Evolutionary conservation across 2,329 filamentous ascomycete species (phyloP).

Genomic region (Penicillium sp.): DNA sequence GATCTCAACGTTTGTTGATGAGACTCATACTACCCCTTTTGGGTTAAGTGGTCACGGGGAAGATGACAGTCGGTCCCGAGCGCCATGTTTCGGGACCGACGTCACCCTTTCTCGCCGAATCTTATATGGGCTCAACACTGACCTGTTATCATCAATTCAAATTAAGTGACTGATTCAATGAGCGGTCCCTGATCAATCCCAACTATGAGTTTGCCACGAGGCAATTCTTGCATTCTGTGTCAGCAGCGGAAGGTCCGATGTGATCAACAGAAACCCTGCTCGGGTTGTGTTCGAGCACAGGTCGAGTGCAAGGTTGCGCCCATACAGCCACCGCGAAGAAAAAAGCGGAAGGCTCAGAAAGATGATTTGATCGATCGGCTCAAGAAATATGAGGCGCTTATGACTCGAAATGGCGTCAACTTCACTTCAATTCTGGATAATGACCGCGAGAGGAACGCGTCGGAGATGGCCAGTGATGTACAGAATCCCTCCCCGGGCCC

Average conservation of each 20-base stretch:
- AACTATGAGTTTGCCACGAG: constrained; percentile 10
- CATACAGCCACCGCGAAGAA: constrained; percentile 51
- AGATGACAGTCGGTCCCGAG: background rate
- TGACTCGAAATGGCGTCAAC: constrained; percentile 63
- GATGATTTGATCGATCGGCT: constrained; percentile 67
- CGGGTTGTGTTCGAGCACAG: constrained; percentile 64
- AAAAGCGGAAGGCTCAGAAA: constrained; percentile 63
- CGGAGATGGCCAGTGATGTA: background rate
- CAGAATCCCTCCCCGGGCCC: background rate
- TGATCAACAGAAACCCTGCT: constrained; percentile 69
- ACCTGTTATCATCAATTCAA: background rate
- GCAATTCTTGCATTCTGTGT: constrained; percentile 36
- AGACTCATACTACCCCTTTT: background rate
- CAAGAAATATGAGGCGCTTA: constrained; percentile 64
- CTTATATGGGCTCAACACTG: background rate
- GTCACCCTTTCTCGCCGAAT: background rate
- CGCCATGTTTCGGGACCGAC: background rate
- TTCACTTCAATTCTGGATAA: constrained; percentile 60
- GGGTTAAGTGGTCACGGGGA: background rate
- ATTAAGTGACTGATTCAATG: background rate
- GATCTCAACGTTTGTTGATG: background rate
- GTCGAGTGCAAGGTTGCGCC: constrained; percentile 54
- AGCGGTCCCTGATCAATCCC: too few species aligned
- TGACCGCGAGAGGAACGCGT: background rate
- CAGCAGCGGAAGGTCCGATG: constrained; percentile 73